Evolutionary conservation across 352 stramenopile genomes (phyloP).

Genomic region (Globisporangium radiosum): DNA sequence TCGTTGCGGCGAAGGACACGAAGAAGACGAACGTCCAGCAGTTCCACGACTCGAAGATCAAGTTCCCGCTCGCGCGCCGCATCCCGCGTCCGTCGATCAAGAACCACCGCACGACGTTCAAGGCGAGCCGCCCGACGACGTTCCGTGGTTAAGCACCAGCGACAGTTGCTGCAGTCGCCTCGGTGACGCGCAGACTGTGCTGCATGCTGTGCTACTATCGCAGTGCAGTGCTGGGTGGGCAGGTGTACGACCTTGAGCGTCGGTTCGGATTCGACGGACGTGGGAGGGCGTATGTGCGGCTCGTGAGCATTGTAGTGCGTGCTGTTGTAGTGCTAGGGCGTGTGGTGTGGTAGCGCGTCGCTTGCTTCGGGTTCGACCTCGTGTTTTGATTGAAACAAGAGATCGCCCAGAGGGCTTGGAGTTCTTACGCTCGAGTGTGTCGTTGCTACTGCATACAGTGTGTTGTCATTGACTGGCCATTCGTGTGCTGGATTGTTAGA

Average conservation of each 20-base stretch:
- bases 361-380: background rate
- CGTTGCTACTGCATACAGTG: background rate
- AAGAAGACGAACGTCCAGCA: conserved; percentile 96
- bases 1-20: conserved; percentile 93
- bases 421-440: background rate
- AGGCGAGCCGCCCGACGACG: conserved; percentile 94
- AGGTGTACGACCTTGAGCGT: too few species aligned
- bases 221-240: too few species aligned
- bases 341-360: background rate
- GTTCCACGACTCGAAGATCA: conserved; percentile 96
- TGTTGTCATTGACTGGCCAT: background rate
- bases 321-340: background rate
- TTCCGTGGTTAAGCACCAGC: conserved; percentile 93
- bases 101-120: conserved; percentile 95
- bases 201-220: background rate
- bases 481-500: too few species aligned
- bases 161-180: background rate
- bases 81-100: conserved; percentile 91
- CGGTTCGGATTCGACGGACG: too few species aligned
- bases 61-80: conserved; percentile 98
- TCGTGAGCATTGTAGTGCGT: background rate
- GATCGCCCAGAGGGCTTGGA: conserved; percentile 9
- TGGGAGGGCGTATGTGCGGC: background rate
- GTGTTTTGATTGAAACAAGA: conserved; percentile 1
- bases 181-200: background rate